These are phyloP conservation scores for Vaccinium macrocarpon DNA, from an alignment of 148 eudicot species.

Conservation along the genomic window DNA sequence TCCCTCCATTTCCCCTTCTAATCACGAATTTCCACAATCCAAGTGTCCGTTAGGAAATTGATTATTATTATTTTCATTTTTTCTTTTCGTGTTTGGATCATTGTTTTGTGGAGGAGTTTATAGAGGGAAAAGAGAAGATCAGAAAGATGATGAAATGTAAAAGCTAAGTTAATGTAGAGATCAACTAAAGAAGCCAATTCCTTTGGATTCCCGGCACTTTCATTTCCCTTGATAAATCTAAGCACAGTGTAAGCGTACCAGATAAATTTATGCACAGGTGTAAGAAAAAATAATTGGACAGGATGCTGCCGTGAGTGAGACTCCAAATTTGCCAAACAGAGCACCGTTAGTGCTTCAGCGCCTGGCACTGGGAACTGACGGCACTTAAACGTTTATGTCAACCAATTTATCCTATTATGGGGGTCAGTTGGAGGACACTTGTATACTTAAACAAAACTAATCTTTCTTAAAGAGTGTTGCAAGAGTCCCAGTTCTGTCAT, in stretches of 20 bases:
- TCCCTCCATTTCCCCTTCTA: too few species aligned
- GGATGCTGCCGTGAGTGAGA: not conserved
- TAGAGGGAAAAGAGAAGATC: not conserved
- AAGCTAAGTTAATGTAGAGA: not conserved
- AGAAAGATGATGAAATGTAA: not conserved
- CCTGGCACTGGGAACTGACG: not conserved
- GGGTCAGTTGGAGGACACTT: not conserved
- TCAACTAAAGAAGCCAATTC: not conserved
- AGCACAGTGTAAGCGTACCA: not conserved
- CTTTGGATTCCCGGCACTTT: not conserved
- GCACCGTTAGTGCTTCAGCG: not conserved
- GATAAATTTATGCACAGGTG: not conserved
- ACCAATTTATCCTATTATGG: not conserved
- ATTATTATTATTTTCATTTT: too few species aligned
- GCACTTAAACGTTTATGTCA: not conserved
- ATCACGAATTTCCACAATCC: too few species aligned
- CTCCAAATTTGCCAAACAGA: not conserved
- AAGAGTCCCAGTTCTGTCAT: not conserved
- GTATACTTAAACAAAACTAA: not conserved
- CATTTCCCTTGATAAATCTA: not conserved
- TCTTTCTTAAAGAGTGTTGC: not conserved
- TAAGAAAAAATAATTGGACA: not conserved
- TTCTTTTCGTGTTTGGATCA: not conserved
- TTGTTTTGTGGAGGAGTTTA: not conserved
- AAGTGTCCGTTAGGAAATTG: not conserved